phyloP scores from a whole-genome alignment of 139 green algal genomes.

The Closterium sp. region DNA sequence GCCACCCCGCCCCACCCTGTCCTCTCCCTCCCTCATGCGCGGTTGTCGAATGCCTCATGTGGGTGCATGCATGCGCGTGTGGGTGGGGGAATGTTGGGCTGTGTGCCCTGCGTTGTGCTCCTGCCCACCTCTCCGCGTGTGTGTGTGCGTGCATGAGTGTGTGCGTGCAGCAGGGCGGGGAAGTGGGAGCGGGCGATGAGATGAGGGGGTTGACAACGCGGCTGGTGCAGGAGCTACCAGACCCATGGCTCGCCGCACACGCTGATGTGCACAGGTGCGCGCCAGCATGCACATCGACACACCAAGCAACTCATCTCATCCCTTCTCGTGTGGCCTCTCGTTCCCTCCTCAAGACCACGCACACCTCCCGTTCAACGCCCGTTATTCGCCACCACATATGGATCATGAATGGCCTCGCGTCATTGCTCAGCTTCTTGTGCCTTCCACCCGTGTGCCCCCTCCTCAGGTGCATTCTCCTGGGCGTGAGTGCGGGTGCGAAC shows the following conservation, averaged over 20 bases:
- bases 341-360: background rate
- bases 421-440: background rate
- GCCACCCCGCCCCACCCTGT: background rate
- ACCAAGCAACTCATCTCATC: conserved; percentile 3
- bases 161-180: background rate
- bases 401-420: background rate
- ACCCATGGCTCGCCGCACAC: conserved; percentile 31
- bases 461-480: conserved; percentile 18
- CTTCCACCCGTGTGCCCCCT: background rate
- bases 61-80: background rate
- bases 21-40: background rate
- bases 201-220: background rate
- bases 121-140: background rate
- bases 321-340: background rate
- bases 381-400: background rate
- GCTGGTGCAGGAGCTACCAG: conserved; percentile 23
- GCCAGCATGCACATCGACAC: background rate
- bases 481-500: conserved; percentile 23
- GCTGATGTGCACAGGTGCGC: conserved; percentile 31
- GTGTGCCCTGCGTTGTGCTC: background rate
- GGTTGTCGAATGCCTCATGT: background rate
- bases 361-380: background rate
- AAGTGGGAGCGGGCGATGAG: background rate
- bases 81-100: background rate
- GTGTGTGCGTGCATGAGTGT: background rate